Evolutionary conservation across 2,329 filamentous ascomycete species (phyloP).

Genomic region (Coccinonectria pachysandricola): DNA sequence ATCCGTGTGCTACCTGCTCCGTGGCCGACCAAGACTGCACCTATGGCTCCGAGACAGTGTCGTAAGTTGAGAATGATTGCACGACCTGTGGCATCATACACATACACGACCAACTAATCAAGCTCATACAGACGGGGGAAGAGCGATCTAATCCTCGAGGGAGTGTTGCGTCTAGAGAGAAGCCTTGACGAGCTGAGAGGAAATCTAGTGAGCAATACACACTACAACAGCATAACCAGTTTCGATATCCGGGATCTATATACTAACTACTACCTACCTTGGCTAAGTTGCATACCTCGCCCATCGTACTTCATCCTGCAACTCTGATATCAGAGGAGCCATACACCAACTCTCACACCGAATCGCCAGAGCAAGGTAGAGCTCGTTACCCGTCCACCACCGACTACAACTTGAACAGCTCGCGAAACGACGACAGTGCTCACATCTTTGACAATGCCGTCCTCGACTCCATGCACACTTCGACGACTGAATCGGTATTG

Average conservation of each 20-base stretch:
- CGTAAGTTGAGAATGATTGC: slow-evolving; percentile 21
- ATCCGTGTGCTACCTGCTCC: slow-evolving; percentile 32
- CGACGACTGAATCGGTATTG: slow-evolving; percentile 39
- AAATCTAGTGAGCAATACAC: slow-evolving; percentile 23
- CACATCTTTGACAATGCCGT: slow-evolving; percentile 34
- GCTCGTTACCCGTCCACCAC: no score
- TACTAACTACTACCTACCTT: no score
- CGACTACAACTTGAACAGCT: slow-evolving; percentile 14
- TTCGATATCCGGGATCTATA: no score
- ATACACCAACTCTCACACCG: no score
- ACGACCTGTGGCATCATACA: no score
- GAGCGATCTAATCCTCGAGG: slow-evolving; percentile 40
- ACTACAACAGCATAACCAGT: no score
- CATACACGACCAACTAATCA: slow-evolving; percentile 5
- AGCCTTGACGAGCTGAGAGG: slow-evolving; percentile 34
- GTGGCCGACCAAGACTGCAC: slow-evolving; percentile 28
- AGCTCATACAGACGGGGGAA: slow-evolving; percentile 31
- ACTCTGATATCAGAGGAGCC: no score
- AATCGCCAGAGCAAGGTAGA: no score
- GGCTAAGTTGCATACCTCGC: no score
- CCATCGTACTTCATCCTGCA: no score
- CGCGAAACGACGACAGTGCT: slow-evolving; percentile 10
- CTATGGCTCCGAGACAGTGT: slow-evolving; percentile 33
- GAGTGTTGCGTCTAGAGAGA: slow-evolving; percentile 36
- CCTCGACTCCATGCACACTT: slow-evolving; percentile 39